These are phyloP conservation scores for Pseudofabraea citricarpa DNA, from an alignment of 2,329 filamentous ascomycete genomes.

Conservation along the genomic window DNA sequence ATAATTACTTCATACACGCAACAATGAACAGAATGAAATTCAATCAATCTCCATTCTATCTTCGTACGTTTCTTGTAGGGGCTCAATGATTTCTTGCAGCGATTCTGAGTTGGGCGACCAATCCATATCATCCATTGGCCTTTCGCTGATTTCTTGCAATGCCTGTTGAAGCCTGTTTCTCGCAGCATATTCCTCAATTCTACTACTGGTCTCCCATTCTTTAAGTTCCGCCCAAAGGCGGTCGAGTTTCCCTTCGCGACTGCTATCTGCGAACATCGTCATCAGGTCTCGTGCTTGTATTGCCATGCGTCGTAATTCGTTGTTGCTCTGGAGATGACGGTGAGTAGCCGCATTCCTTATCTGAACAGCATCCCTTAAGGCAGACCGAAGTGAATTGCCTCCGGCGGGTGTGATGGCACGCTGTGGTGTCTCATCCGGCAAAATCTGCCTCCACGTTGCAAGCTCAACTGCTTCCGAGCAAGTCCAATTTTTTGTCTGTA, in stretches of 20 bases:
- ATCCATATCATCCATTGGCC: conserved; percentile 27
- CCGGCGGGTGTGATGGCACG: conserved; percentile 14
- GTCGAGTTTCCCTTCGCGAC: conserved; percentile 21
- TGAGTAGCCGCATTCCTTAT: conserved; percentile 25
- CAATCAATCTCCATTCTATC: conserved; percentile 25
- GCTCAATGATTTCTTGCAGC: conserved; percentile 18
- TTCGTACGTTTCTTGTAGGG: conserved; percentile 5
- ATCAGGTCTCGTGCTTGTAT: conserved; percentile 23
- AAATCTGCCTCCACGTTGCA: conserved; percentile 20
- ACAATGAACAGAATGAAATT: no score
- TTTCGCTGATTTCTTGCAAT: conserved; percentile 22
- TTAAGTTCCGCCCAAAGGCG: conserved; percentile 17
- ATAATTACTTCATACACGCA: no score
- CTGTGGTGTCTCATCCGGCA: conserved; percentile 16
- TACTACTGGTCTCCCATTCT: conserved; percentile 18
- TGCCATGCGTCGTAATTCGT: conserved; percentile 21
- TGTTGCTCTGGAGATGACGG: conserved; percentile 24
- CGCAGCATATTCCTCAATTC: conserved; percentile 11
- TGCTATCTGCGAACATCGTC: conserved; percentile 22
- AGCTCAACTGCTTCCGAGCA: conserved; percentile 26
- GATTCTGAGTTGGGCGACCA: conserved; percentile 26
- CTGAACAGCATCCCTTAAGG: conserved; percentile 21
- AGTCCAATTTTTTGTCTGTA: conserved; percentile 20
- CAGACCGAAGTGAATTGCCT: conserved; percentile 14
- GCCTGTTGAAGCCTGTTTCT: conserved; percentile 18